A percentile compares a stretch with the other conserved stretches of the same genome.
phyloP scores from a whole-genome alignment of 2,329 filamentous ascomycete species.

The Tolypocladium ovalisporum region DNA sequence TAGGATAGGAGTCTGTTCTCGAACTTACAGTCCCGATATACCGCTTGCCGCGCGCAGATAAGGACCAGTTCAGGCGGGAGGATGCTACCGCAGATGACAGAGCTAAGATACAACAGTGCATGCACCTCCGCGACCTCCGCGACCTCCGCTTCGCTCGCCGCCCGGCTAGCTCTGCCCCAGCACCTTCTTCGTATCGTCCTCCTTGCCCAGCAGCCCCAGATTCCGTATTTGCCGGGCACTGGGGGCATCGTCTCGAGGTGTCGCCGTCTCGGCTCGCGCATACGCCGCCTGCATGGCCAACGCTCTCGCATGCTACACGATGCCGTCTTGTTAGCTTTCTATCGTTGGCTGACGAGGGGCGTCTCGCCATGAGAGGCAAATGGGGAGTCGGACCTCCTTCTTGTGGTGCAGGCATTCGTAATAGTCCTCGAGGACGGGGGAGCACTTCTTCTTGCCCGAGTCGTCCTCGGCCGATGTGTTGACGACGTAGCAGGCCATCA shows the following conservation, averaged over 20 bases:
- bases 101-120: not conserved
- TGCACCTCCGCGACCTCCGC: not conserved
- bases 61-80: not conserved
- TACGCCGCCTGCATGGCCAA: slow-evolving; percentile 74
- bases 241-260: slow-evolving; percentile 69
- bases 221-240: slow-evolving; percentile 80
- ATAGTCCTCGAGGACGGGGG: slow-evolving; percentile 82
- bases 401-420: slow-evolving; percentile 98
- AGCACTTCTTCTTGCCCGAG: slow-evolving; percentile 79
- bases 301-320: slow-evolving; percentile 60
- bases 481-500: slow-evolving; percentile 95
- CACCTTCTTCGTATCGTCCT: slow-evolving; percentile 64
- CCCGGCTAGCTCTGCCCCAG: slow-evolving; percentile 22
- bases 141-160: not conserved
- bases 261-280: slow-evolving; percentile 65
- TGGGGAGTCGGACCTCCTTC: slow-evolving; percentile 70
- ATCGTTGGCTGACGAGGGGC: not conserved
- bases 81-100: not conserved
- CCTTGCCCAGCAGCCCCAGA: slow-evolving; percentile 72
- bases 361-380: not conserved
- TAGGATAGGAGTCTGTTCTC: not conserved
- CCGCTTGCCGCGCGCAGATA: not conserved
- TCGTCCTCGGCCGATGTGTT: slow-evolving; percentile 74
- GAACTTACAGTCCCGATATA: not conserved
- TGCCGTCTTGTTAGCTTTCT: slow-evolving; percentile 2